Base-by-base conservation (phyloP, 2,329 filamentous ascomycete genomes). In the Aspergillus viridinutans region DNA sequence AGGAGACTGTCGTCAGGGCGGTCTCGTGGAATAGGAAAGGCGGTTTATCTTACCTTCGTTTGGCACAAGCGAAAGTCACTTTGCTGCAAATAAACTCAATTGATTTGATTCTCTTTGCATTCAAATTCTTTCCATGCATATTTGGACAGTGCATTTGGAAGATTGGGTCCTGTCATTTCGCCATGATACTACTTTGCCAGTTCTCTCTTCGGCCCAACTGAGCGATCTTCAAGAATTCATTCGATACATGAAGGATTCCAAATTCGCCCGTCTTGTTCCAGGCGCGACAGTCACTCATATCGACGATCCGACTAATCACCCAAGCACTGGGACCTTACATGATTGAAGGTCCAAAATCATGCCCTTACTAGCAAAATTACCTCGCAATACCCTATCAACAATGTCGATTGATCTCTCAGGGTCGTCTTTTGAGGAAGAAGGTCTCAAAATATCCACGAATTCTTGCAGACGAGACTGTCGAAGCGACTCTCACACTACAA, bases 391-490 rank as follows among this genome's bases (percentile, higher is more conserved):
- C 62, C 73, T 76, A 57, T 71, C 74, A 32, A 73, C 76, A 53
- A 72, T 74, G 49, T 77, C 78, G 21, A 76, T 85, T 54, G 82
- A 85, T 64, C 72, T 84, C 25, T 83, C 81, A 32, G 79, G 81
- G 32, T 79, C 82, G 3, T 78, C 78, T 5, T 76, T 78, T 14
- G 83, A 85, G 61, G 81, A 84, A 59, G 81, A 84, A 56, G 83
- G 82, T 9, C 68, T 85, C 52, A 82, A 82, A 20, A 84, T 85
- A 49, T 77, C 78, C 61, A 67, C 72, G 32, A 72, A 64, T 43
- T 58, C 69, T 23, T 68, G 72, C 29, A 64, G 64, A 9, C 70
- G 72, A 48, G 61, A 62, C 21, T 59, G 61, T 54, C 64, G 62
- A 50, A 67, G 62, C 50, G 80, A 83, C 32, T 77, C 77, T 57